Percentiles rank a stretch among this genome's conserved stretches.
Conservation (phyloP, 306 rosid species). For the Styphnolobium japonicum region DNA sequence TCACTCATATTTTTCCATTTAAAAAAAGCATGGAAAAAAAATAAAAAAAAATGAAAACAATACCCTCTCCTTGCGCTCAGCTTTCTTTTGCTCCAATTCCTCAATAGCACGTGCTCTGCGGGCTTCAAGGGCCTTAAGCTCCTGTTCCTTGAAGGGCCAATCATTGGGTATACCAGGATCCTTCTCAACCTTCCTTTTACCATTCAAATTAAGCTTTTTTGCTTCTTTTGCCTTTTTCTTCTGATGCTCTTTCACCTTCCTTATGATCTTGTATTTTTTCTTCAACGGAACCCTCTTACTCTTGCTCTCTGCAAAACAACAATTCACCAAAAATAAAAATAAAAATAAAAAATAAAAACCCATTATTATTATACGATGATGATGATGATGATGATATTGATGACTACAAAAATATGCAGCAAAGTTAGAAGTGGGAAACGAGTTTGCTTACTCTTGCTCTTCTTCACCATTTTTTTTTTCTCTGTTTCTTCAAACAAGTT, state of each 20-base stretch:
- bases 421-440: background rate
- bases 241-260: constrained; percentile 86
- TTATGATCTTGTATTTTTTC: constrained; percentile 80
- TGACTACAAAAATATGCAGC: background rate
- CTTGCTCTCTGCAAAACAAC: constrained; percentile 74
- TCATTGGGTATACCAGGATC: constrained; percentile 99
- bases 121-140: constrained; percentile 83
- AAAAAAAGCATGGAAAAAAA: background rate
- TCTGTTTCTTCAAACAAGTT: too few species aligned
- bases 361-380: too few species aligned
- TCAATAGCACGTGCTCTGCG: constrained; percentile 69
- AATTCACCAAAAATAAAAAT: background rate
- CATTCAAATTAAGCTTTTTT: constrained; percentile 59
- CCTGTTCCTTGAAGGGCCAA: constrained; percentile 98
- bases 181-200: constrained; percentile 77
- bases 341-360: background rate
- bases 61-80: constrained; percentile 95
- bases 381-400: background rate
- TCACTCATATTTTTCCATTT: background rate
- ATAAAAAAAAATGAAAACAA: background rate
- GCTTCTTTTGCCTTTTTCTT: constrained; percentile 90
- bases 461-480: constrained; percentile 65
- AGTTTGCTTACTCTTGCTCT: constrained; percentile 69
- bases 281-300: constrained; percentile 84
- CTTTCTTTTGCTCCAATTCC: constrained; percentile 84